phyloP scores from a whole-genome alignment of 768 basidiomycete species.

The Fistulinella prunicolor region DNA sequence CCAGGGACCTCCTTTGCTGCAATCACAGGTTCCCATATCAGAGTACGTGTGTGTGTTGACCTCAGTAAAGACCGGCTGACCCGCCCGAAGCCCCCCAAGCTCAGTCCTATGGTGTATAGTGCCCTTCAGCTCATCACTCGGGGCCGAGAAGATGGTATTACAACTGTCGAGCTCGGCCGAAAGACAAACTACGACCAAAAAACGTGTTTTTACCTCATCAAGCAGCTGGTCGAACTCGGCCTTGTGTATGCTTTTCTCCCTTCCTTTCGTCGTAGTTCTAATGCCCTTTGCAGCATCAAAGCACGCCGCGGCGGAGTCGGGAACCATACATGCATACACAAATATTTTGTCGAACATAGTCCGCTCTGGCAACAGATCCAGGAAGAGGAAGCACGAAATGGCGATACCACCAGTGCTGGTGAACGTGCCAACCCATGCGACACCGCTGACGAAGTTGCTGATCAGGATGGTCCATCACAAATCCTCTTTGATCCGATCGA shows the following conservation, averaged over 20 bases:
- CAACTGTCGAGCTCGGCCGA: slow-evolving; percentile 73
- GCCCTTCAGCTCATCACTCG: slow-evolving; percentile 83
- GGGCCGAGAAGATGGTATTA: slow-evolving; percentile 72
- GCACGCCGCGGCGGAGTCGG: slow-evolving; percentile 76
- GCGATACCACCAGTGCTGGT: slow-evolving; percentile 15
- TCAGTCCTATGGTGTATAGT: slow-evolving; percentile 83
- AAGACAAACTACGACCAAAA: slow-evolving; percentile 85
- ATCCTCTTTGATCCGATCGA: slow-evolving; percentile 73
- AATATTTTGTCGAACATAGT: slow-evolving; percentile 76
- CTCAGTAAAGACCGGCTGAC: slow-evolving; percentile 6
- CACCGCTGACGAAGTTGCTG: slow-evolving; percentile 21
- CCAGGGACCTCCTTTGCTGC: slow-evolving; percentile 72
- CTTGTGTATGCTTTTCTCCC: slow-evolving; percentile 53
- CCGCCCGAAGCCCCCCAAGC: slow-evolving; percentile 59
- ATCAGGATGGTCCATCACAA: slow-evolving; percentile 18
- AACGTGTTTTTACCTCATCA: slow-evolving; percentile 83
- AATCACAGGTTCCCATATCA: slow-evolving; percentile 81
- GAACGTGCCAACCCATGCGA: slow-evolving; percentile 11
- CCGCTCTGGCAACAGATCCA: slow-evolving; percentile 75
- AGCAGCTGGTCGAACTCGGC: slow-evolving; percentile 68
- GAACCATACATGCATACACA: slow-evolving; percentile 76
- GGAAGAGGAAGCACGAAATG: slow-evolving; percentile 56
- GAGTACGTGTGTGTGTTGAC: slow-evolving; percentile 45
- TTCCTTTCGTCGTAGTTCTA: neutral
- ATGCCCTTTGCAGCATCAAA: slow-evolving; percentile 51